Evolutionary conservation across 2,329 filamentous ascomycete genomes (phyloP).

Genomic region (Fusarium veterinarium): DNA sequence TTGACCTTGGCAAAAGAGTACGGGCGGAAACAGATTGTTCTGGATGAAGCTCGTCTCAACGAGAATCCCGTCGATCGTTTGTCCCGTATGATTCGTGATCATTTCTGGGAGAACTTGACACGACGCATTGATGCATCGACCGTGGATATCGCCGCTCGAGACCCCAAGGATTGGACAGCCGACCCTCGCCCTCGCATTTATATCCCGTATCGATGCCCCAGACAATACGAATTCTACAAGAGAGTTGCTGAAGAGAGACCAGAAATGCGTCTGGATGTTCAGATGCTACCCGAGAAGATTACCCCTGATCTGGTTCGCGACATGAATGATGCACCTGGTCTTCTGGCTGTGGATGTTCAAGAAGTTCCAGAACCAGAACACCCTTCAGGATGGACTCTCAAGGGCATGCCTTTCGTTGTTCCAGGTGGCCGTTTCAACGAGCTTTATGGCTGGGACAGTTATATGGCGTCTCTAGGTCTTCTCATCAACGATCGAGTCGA

Average conservation of each 20-base stretch:
- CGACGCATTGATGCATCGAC: conserved; percentile 89
- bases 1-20: conserved; percentile 92
- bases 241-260: conserved; percentile 82
- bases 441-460: conserved; percentile 98
- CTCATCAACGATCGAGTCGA: conserved; percentile 87
- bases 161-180: conserved; percentile 95
- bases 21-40: conserved; percentile 86
- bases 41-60: conserved; percentile 90
- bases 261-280: conserved; percentile 88
- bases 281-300: conserved; percentile 79
- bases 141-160: conserved; percentile 85
- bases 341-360: conserved; percentile 91
- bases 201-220: conserved; percentile 83
- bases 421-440: conserved; percentile 98
- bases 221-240: conserved; percentile 90
- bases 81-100: conserved; percentile 84
- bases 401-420: conserved; percentile 93
- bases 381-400: conserved; percentile 75
- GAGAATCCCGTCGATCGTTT: conserved; percentile 95
- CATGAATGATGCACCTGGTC: conserved; percentile 87
- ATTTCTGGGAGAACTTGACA: conserved; percentile 94
- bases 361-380: conserved; percentile 70
- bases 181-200: conserved; percentile 94
- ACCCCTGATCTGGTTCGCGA: conserved; percentile 84
- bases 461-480: conserved; percentile 95